Conservation (phyloP, 2,329 filamentous ascomycete species). For the Rosellinia necatrix region DNA sequence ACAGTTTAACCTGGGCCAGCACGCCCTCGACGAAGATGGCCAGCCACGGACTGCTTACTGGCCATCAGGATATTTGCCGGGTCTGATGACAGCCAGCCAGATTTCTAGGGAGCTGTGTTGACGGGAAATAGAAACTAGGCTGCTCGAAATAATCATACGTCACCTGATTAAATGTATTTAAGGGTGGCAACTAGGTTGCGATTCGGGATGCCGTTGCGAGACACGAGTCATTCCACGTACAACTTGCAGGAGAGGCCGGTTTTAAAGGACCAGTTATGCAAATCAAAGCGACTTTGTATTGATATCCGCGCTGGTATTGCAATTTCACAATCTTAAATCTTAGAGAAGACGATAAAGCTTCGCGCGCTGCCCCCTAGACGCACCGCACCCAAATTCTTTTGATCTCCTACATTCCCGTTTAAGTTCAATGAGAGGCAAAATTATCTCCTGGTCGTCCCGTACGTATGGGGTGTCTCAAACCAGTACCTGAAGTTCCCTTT, state of each 20-base stretch:
- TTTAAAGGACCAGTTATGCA: background rate
- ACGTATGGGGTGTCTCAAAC: conserved; percentile 4
- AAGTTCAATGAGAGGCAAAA: conserved; percentile 26
- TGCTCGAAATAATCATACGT: background rate
- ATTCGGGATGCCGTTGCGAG: background rate
- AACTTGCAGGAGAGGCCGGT: background rate
- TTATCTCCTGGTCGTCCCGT: conserved; percentile 14
- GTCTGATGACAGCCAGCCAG: too few species aligned
- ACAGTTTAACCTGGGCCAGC: too few species aligned
- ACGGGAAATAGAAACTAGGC: background rate
- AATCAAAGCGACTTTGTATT: conserved; percentile 24
- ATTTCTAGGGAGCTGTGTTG: too few species aligned
- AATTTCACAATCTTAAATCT: conserved; percentile 6
- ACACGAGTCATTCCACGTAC: background rate
- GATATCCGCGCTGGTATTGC: conserved; percentile 16
- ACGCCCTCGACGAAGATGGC: too few species aligned
- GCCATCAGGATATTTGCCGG: too few species aligned
- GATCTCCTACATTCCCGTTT: conserved; percentile 23
- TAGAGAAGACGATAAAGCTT: conserved; percentile 4
- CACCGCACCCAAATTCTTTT: conserved; percentile 21
- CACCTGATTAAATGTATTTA: background rate
- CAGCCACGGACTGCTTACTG: too few species aligned
- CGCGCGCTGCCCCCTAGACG: conserved; percentile 14
- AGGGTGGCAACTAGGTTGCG: background rate
- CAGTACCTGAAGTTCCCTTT: conserved; percentile 14